A percentile compares a stretch with the other conserved stretches of the same genome.
Conservation (phyloP, 495 filamentous ascomycete species). For the Parachaetomium inaequale region DNA sequence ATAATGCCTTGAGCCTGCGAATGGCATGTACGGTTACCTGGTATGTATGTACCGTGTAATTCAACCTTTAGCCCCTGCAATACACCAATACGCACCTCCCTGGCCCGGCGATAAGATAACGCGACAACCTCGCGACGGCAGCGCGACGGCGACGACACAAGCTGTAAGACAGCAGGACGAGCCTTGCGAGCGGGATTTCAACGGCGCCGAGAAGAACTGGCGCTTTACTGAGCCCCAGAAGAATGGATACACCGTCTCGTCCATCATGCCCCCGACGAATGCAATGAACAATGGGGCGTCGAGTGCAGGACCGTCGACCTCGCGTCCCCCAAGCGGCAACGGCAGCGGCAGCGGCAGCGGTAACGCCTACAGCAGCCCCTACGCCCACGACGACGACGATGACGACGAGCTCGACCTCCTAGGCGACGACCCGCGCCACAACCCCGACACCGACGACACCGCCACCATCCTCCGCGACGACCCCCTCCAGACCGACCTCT, state of each 20-base stretch:
- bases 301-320: conserved; percentile 17
- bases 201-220: neutral
- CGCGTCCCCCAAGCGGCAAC: conserved; percentile 24
- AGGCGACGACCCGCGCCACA: conserved; percentile 35
- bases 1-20: too few species aligned
- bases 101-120: conserved; percentile 12
- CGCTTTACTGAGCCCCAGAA: too few species aligned
- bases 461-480: conserved; percentile 41
- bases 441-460: conserved; percentile 29
- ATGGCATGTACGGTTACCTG: neutral
- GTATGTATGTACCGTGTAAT: too few species aligned
- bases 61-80: neutral
- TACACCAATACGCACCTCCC: too few species aligned
- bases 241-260: conserved; percentile 4
- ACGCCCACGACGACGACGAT: conserved; percentile 28
- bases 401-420: conserved; percentile 47
- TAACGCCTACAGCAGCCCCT: conserved; percentile 25
- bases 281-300: conserved; percentile 27
- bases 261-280: conserved; percentile 22
- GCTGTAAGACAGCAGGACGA: neutral
- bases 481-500: conserved; percentile 47
- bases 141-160: neutral
- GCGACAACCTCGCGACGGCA: neutral
- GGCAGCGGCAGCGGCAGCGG: conserved; percentile 20
- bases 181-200: neutral